Base-by-base conservation (phyloP, 805 yeast species). In the Myxozyma melibiosi region DNA sequence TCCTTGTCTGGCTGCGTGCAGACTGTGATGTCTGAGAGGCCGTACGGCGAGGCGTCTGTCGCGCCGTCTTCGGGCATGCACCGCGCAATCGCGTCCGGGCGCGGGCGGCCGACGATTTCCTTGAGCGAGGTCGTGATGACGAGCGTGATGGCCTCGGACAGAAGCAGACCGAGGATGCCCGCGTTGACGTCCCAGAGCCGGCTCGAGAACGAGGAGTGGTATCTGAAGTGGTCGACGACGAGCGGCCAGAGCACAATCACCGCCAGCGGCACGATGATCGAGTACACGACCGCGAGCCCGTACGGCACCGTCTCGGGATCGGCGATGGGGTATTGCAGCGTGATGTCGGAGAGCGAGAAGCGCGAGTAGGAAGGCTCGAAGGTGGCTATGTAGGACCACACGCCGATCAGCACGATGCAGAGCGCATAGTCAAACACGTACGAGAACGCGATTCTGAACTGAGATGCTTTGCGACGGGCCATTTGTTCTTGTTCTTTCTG, bases 81-180 rank as follows among this genome's bases (percentile, higher is more conserved):
- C 65, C 98, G 79, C 4, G 90, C 88, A 51, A 92, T 72, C 69
- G 91, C 88, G 72, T 92, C 99, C 0, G 99, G 99, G 58, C 99
- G 78, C 60, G 86, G 88, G 68, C 97, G 80, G 3, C 97, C 97
- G 53, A 92, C 82, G 83, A 88, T 83, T 68, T 86, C 84, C 74
- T 92, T 92, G 58, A 89, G 69, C 14, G 84, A 74, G 67, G 89
- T 89, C 2, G 96, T 88, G 50, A 86, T 67, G 28, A 85, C 74
- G 40, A 83, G 77, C 28, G 88, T 82, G 13, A 84, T 72, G 18
- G 82, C 76, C 55, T 86, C 74, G 0, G 90, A 77, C 1, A 88
- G 71, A 8, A 75, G 69, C 25, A 88, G 75, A 0, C 96, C 96
- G 24, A 91, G 63, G 0, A 84, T 58, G 0, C 95, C 83, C 18